Conservation (phyloP, 495 filamentous ascomycete species). For the Echria macrotheca region DNA sequence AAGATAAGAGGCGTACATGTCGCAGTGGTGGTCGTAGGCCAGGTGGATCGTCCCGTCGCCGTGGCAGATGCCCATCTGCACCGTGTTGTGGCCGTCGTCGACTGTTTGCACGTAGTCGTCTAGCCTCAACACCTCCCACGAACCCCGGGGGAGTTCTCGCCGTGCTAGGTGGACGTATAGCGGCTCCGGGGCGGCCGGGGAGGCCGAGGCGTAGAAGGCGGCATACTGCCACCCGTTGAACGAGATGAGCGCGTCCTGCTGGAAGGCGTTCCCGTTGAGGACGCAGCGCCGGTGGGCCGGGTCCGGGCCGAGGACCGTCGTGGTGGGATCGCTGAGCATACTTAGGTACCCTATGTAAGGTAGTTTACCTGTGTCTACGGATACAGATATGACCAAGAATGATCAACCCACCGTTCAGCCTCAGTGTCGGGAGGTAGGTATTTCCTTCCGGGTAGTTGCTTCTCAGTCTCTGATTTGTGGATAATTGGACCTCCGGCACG, state of each 20-base stretch:
- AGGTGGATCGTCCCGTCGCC: slow-evolving; percentile 47
- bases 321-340: slow-evolving; percentile 24
- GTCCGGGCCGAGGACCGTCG: slow-evolving; percentile 31
- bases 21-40: slow-evolving; percentile 42
- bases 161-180: slow-evolving; percentile 41
- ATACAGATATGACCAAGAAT: too few species aligned
- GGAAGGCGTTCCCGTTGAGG: slow-evolving; percentile 41
- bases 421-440: too few species aligned
- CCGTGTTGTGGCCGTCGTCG: slow-evolving; percentile 46
- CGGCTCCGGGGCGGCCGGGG: slow-evolving; percentile 24
- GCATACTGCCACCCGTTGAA: slow-evolving; percentile 42
- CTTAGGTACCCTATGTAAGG: not conserved
- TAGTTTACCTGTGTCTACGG: not conserved
- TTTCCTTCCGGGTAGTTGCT: too few species aligned
- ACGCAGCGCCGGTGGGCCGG: slow-evolving; percentile 31
- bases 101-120: slow-evolving; percentile 44
- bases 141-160: slow-evolving; percentile 28
- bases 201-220: slow-evolving; percentile 36
- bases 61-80: slow-evolving; percentile 43
- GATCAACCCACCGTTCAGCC: too few species aligned
- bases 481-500: slow-evolving; percentile 9
- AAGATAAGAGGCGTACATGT: too few species aligned
- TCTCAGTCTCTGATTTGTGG: slow-evolving; percentile 11
- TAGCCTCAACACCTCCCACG: slow-evolving; percentile 41
- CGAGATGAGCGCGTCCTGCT: slow-evolving; percentile 37